Evolutionary conservation across 2,329 filamentous ascomycete species (phyloP), one percentile per base, ranked within the genome.

Genomic region (Cladorrhinum sp.): DNA sequence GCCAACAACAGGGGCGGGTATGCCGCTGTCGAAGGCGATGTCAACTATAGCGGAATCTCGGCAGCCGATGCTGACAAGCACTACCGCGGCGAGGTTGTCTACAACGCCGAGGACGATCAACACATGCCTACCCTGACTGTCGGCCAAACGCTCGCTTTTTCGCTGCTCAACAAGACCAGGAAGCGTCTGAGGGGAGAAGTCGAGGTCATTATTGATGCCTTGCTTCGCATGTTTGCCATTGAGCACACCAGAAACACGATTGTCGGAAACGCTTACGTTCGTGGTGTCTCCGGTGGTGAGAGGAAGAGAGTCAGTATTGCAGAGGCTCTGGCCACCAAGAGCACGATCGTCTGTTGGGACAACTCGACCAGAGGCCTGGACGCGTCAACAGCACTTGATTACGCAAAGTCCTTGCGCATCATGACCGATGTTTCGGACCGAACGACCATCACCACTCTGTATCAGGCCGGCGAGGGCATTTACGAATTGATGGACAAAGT

Each of bases 231-330:
- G 28, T 89, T 90, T 65, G 86, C 62, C 28, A 88, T 91, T 58
- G 81, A 84, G 50, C 87, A 91, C 68, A 88, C 86, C 0, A 73
- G 86, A 57, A 77, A 83, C 50, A 91, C 88, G 0, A 85, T 85
- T 65, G 86, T 91, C 24, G 89, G 88, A 1, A 85, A 89, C 64
- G 86, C 88, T 62, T 81, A 85, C 28, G 79, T 90, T 8, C 82
- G 87, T 20, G 77, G 77, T 10, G 81, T 89, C 1, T 84, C 80
- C 21, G 86, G 86, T 9, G 86, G 86, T 39, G 86, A 89, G 70
- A 80, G 85, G 64, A 91, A 93, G 74, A 85, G 90, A 70, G 89
- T 93, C 5, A 88, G 85, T 55, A 91, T 92, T 65, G 88, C 87
- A 7, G 89, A 92, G 73, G 87, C 87, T 69, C 57, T 71, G 16